These are phyloP conservation scores for Talaromyces sp. DNA, from an alignment of 2,329 filamentous ascomycete species.

Conservation along the genomic window DNA sequence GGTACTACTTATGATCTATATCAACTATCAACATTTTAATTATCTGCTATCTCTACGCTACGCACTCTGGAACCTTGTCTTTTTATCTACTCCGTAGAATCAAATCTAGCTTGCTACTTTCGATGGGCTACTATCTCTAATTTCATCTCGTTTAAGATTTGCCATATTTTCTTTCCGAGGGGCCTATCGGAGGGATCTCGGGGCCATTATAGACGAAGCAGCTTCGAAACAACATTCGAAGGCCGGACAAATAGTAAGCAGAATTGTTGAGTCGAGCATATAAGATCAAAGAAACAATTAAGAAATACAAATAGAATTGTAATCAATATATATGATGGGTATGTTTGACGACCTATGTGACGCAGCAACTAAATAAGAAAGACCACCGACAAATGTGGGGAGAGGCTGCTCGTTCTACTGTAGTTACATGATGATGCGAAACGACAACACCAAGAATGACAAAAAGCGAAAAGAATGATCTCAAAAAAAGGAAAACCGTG, in stretches of 20 bases:
- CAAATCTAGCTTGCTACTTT: neutral
- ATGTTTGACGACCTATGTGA: constrained; percentile 6
- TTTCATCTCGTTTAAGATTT: neutral
- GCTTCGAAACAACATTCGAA: no score
- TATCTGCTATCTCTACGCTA: no score
- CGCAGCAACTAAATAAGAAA: neutral
- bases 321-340: constrained; percentile 10
- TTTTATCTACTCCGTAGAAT: no score
- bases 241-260: neutral
- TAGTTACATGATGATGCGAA: neutral
- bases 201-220: no score
- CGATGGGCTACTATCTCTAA: neutral
- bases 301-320: neutral
- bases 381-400: neutral
- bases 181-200: no score
- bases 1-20: no score
- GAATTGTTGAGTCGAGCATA: neutral
- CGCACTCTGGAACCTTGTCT: no score
- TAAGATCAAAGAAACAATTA: neutral
- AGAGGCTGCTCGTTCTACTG: neutral
- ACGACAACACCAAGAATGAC: neutral
- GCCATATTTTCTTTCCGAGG: neutral
- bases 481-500: neutral
- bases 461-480: neutral
- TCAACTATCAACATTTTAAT: no score